Percentiles rank a stretch among this genome's conserved stretches.
phyloP scores from a whole-genome alignment of 331 rosid species.

The Telfairia occidentalis region DNA sequence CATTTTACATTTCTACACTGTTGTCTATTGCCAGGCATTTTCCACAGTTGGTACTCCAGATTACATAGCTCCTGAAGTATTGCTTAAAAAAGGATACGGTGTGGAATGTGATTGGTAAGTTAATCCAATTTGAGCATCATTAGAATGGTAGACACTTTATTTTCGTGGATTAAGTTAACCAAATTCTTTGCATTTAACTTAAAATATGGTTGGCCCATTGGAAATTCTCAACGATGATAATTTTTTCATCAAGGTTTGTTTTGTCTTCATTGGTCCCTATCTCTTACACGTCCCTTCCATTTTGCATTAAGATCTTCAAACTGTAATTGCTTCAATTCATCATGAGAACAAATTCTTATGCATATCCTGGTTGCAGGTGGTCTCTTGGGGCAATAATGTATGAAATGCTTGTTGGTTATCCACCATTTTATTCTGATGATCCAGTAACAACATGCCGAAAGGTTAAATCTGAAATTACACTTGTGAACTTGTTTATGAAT shows the following conservation, averaged over 20 bases:
- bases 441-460: conserved; percentile 93
- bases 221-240: not conserved
- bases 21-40: conserved; percentile 43
- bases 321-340: not conserved
- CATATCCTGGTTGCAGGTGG: conserved; percentile 60
- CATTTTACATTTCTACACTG: not conserved
- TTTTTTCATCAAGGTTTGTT: not conserved
- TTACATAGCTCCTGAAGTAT: conserved; percentile 89
- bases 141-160: not conserved
- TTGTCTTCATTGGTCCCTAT: not conserved
- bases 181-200: not conserved
- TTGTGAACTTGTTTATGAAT: not conserved
- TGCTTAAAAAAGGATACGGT: conserved; percentile 79
- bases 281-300: not conserved
- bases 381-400: conserved; percentile 96
- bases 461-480: conserved; percentile 28
- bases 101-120: conserved; percentile 87
- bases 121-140: not conserved
- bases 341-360: conserved; percentile 8
- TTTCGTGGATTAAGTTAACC: not conserved
- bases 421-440: conserved; percentile 89
- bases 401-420: conserved; percentile 95
- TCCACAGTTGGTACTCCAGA: conserved; percentile 96
- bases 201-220: not conserved
- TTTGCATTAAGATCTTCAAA: not conserved